These are phyloP conservation scores for Phytophthora sp. DNA, from an alignment of 352 stramenopile species.

Conservation along the genomic window DNA sequence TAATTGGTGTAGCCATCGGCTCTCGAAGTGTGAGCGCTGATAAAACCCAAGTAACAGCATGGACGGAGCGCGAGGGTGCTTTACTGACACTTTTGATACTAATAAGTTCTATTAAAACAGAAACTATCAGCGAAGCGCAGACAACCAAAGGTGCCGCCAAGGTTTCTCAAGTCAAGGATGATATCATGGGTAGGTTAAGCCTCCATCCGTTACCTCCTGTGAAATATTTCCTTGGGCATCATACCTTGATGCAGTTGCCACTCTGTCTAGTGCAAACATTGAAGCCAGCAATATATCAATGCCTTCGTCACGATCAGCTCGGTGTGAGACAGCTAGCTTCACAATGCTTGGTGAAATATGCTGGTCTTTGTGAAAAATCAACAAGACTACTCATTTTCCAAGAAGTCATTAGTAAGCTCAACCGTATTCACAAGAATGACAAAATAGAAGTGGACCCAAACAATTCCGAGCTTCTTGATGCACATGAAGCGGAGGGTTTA, in stretches of 20 bases:
- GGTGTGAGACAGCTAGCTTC: conserved; percentile 62
- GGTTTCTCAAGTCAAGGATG: conserved; percentile 30
- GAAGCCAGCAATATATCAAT: conserved; percentile 60
- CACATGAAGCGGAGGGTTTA: conserved; percentile 66
- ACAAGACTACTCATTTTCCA: conserved; percentile 67
- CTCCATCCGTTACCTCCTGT: neutral
- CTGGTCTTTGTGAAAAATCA: conserved; percentile 56
- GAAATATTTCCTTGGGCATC: conserved; percentile 40
- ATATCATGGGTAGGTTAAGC: conserved; percentile 33
- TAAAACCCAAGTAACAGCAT: conserved; percentile 32
- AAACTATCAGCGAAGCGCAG: neutral
- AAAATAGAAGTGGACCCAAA: neutral
- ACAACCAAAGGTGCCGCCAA: conserved; percentile 3
- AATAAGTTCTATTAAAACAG: conserved; percentile 36
- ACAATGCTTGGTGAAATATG: conserved; percentile 50
- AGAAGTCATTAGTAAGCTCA: conserved; percentile 79
- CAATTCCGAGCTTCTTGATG: conserved; percentile 45
- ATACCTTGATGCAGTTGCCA: conserved; percentile 28
- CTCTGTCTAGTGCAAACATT: conserved; percentile 39
- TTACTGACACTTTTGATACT: conserved; percentile 45
- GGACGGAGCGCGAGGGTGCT: conserved; percentile 58
- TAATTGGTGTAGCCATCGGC: conserved; percentile 45
- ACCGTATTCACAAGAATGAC: conserved; percentile 47
- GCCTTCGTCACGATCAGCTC: conserved; percentile 62
- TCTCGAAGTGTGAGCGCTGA: conserved; percentile 28